A percentile compares a stretch with the other conserved stretches of the same genome.
These are phyloP conservation scores for Skeletonema menzelii DNA, from an alignment of 108 stramenopile species.

Conservation along the genomic window DNA sequence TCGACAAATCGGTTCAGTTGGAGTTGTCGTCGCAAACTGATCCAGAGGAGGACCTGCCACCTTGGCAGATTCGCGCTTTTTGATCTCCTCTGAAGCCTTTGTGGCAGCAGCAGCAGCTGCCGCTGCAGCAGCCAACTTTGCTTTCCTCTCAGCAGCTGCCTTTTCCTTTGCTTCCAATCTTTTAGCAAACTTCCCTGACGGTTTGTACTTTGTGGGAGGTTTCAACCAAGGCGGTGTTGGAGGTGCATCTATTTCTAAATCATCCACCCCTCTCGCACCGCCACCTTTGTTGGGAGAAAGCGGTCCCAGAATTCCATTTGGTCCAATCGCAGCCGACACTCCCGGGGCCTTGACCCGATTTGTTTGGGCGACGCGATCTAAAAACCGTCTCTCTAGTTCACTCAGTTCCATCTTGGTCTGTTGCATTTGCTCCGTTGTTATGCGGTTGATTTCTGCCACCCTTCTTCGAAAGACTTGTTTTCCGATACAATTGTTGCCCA, in stretches of 20 bases:
- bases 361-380: constrained; percentile 94
- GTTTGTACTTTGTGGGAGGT: constrained; percentile 42
- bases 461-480: constrained; percentile 95
- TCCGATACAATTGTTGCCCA: constrained; percentile 96
- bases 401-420: constrained; percentile 82
- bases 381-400: constrained; percentile 91
- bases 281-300: constrained; percentile 2
- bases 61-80: constrained; percentile 4
- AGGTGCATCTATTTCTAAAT: constrained; percentile 33
- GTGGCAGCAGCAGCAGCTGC: constrained; percentile 33
- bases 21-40: constrained; percentile 55
- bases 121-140: neutral
- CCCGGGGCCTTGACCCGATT: constrained; percentile 83
- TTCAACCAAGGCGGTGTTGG: constrained; percentile 49
- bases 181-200: constrained; percentile 12
- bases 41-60: constrained; percentile 31
- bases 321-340: constrained; percentile 18
- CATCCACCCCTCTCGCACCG: constrained; percentile 12
- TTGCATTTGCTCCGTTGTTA: constrained; percentile 91
- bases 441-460: constrained; percentile 89
- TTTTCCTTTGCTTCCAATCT: constrained; percentile 1
- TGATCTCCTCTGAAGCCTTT: constrained; percentile 22
- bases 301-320: constrained; percentile 11
- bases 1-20: constrained; percentile 2
- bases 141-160: neutral